phyloP scores from a whole-genome alignment of 805 yeast genomes.

The Kuraishia cidri region DNA sequence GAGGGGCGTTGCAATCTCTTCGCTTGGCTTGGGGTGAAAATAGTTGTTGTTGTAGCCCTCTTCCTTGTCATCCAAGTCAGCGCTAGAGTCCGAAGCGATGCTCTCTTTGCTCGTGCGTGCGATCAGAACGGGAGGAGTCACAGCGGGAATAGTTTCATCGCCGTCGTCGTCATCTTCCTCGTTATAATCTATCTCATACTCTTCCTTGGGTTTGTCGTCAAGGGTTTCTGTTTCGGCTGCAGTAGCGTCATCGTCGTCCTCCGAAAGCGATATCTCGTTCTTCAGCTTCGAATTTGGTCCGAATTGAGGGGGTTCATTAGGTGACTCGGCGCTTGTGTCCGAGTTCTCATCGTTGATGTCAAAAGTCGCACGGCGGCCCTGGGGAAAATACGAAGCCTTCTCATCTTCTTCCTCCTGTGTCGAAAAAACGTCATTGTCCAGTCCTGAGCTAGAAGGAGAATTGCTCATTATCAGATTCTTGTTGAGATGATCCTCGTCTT shows the following conservation, averaged over 20 bases:
- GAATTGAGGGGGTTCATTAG: neutral
- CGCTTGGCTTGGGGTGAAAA: slow-evolving; percentile 38
- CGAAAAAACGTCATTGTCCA: too few species aligned
- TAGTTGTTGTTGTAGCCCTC: slow-evolving; percentile 39
- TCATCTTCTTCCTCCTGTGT: too few species aligned
- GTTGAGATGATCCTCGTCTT: slow-evolving; percentile 10
- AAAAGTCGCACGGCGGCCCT: neutral
- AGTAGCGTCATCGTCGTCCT: slow-evolving; percentile 1
- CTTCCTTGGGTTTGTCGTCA: slow-evolving; percentile 7
- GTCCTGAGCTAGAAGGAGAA: too few species aligned
- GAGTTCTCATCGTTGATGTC: neutral
- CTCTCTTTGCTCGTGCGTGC: neutral
- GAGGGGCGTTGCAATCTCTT: slow-evolving; percentile 19
- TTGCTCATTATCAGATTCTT: neutral
- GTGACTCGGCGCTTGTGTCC: too few species aligned
- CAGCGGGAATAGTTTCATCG: too few species aligned
- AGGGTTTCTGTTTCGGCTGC: slow-evolving; percentile 4
- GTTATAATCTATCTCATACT: slow-evolving; percentile 23
- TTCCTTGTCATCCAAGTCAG: slow-evolving; percentile 39
- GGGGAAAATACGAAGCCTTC: too few species aligned
- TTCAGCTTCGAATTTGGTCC: neutral
- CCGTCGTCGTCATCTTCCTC: slow-evolving; percentile 10
- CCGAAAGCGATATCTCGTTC: neutral
- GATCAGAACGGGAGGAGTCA: too few species aligned
- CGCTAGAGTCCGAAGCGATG: slow-evolving; percentile 34